Base-by-base conservation (phyloP, 2,329 filamentous ascomycete genomes). In the Talaromyces pinophilus region DNA sequence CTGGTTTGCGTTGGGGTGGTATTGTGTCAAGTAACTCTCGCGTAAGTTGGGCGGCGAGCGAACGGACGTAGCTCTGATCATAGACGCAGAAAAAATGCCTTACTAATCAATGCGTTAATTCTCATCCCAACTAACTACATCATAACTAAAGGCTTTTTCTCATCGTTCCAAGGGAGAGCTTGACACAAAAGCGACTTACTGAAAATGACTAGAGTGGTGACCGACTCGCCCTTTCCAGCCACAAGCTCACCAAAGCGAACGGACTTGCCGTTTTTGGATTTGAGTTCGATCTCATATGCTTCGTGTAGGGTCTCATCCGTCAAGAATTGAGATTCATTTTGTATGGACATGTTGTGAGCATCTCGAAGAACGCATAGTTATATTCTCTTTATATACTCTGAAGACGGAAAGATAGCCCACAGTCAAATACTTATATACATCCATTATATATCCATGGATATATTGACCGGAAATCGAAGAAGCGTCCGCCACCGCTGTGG, bases 201-300 rank as follows among this genome's bases (percentile, higher is more conserved):
- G 17, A 42, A 42, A 17, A 42, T 42, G 40, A 42, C 40, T n/a
- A 42, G n/a, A 5, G 40, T 42, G 17, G 40, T 42, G 19, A 73
- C 65, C 1, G 71, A 67, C 28, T 67, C 67, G 0, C 72, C 71
- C 44, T 71, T 72, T 0, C 69, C 70, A 0, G 71, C 69, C 0
- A 73, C 66, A 4, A 73, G 63, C 50, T 73, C 71, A 0, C 71
- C 72, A 19, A 73, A 72, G 10, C 71, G 69, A n/a, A 73, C 57
- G 4, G 52, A 10, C 0, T 66, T 25, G 42, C 70, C 70, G 54
- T 67, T 67, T 10, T 65, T 46, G 10, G 66, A 64, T 40, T 69
- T 55, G 1, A 73, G 61, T 25, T 73, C 70, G 30, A 73, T 62
- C 35, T 73, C 68, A 38, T 72, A 73, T 13, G 71, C 40, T 42